A percentile compares a stretch with the other conserved stretches of the same genome.
phyloP scores from a whole-genome alignment of 1,284 basidiomycete genomes.

The Cystobasidium pallidum region DNA sequence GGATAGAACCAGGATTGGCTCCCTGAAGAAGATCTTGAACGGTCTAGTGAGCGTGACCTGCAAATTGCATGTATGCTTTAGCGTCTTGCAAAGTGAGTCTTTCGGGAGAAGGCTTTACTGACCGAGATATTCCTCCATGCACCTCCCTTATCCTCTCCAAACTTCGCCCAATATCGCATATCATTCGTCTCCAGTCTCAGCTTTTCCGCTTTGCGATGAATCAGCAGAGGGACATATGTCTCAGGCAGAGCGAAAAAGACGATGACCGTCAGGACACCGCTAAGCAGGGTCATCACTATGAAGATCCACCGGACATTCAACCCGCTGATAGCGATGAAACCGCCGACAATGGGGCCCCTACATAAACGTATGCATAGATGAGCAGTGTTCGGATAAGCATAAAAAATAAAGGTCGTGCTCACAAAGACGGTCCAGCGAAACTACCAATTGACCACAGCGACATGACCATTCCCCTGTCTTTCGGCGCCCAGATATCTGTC shows the following conservation, averaged over 20 bases:
- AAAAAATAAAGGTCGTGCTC: neutral
- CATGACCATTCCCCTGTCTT: slow-evolving; percentile 54
- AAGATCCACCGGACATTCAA: slow-evolving; percentile 46
- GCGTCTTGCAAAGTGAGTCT: neutral
- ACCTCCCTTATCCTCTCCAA: slow-evolving; percentile 28
- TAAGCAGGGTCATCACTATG: slow-evolving; percentile 51
- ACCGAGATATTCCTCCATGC: slow-evolving; percentile 31
- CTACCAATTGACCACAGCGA: slow-evolving; percentile 55
- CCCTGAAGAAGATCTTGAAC: slow-evolving; percentile 54
- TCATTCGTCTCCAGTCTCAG: slow-evolving; percentile 44
- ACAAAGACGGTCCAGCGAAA: slow-evolving; percentile 54
- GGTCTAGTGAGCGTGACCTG: slow-evolving; percentile 53
- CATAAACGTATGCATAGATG: neutral
- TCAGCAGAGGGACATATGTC: slow-evolving; percentile 48
- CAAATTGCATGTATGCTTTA: neutral
- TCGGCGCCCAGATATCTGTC: slow-evolving; percentile 54
- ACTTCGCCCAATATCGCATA: slow-evolving; percentile 30
- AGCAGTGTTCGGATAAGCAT: neutral
- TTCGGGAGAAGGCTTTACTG: neutral
- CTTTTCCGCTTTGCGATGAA: slow-evolving; percentile 34
- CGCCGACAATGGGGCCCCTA: slow-evolving; percentile 55
- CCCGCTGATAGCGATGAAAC: slow-evolving; percentile 49
- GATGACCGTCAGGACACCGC: slow-evolving; percentile 20
- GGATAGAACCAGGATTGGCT: slow-evolving; percentile 55
- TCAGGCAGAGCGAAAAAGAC: slow-evolving; percentile 47